phyloP scores from a whole-genome alignment of 2,329 filamentous ascomycete species.

The Coniochaeta prunicola region DNA sequence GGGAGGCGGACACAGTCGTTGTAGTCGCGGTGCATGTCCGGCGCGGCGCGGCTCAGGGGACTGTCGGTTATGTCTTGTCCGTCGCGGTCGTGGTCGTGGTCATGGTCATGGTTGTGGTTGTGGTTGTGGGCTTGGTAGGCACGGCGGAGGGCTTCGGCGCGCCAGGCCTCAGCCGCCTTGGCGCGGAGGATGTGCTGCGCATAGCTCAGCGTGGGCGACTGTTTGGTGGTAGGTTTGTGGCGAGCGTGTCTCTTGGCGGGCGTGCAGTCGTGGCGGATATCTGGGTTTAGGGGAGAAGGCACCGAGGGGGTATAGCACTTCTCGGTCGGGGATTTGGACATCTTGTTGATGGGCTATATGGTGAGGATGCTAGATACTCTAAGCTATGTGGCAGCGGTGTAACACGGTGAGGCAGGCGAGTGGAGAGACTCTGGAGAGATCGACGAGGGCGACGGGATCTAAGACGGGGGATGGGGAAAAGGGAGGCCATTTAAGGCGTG shows the following conservation, averaged over 20 bases:
- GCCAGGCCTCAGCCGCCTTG: slow-evolving; percentile 34
- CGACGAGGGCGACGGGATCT: background rate
- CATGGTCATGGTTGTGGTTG: background rate
- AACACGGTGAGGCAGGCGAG: background rate
- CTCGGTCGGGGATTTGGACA: background rate
- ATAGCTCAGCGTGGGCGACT: slow-evolving; percentile 23
- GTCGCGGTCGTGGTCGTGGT: background rate
- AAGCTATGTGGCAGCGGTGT: background rate
- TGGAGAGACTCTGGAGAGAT: background rate
- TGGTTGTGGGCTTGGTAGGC: background rate
- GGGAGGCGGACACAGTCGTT: background rate
- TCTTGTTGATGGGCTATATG: background rate
- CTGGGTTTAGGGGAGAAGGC: slow-evolving; percentile 20
- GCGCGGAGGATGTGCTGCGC: slow-evolving; percentile 31
- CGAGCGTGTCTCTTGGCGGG: slow-evolving; percentile 2
- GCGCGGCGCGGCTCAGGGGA: background rate
- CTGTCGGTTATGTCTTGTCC: background rate
- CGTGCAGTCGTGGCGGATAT: background rate
- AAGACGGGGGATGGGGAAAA: background rate
- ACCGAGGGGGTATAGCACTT: slow-evolving; percentile 13
- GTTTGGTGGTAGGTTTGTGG: background rate
- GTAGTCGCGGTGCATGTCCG: background rate
- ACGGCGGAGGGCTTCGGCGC: slow-evolving; percentile 18
- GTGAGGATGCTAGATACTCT: background rate
- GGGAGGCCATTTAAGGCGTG: background rate